phyloP scores from a whole-genome alignment of 1,139 yeast species.

The Yamadazyma epiphylla region DNA sequence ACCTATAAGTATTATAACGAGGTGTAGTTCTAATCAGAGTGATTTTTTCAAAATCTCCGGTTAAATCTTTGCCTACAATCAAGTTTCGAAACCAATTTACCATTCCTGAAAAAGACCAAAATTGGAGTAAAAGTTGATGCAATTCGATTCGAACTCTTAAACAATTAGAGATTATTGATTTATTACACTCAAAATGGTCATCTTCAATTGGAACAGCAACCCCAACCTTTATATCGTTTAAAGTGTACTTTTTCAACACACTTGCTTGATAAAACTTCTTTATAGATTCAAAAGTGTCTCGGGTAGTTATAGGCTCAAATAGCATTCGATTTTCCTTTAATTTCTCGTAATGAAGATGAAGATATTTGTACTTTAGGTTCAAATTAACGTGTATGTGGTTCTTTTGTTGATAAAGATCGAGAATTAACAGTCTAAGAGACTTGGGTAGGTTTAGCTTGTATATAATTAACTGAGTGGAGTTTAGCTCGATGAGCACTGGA shows the following conservation, averaged over 20 bases:
- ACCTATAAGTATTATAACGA: slow-evolving; percentile 1
- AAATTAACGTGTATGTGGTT: slow-evolving; percentile 4
- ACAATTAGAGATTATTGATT: slow-evolving; percentile 33
- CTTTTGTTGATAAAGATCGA: slow-evolving; percentile 21
- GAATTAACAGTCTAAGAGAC: slow-evolving; percentile 21
- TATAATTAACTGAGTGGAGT: slow-evolving; percentile 54
- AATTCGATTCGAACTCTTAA: slow-evolving; percentile 39
- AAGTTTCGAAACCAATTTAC: slow-evolving; percentile 38
- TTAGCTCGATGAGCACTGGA: slow-evolving; percentile 49
- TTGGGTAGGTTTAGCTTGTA: slow-evolving; percentile 28
- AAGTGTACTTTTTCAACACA: slow-evolving; percentile 26
- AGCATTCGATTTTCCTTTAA: slow-evolving; percentile 29
- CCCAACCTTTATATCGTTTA: slow-evolving; percentile 30
- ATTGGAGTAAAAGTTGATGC: slow-evolving; percentile 38
- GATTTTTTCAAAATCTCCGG: slow-evolving; percentile 16
- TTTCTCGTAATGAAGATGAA: slow-evolving; percentile 15
- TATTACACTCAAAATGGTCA: slow-evolving; percentile 12
- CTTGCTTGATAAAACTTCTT: slow-evolving; percentile 20
- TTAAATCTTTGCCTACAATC: slow-evolving; percentile 32
- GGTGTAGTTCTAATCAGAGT: slow-evolving; percentile 34
- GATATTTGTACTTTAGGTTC: slow-evolving; percentile 8
- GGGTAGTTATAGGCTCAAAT: slow-evolving; percentile 32
- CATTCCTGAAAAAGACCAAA: slow-evolving; percentile 42
- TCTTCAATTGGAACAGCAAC: slow-evolving; percentile 31
- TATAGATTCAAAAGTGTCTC: slow-evolving; percentile 14